These are phyloP conservation scores for Coniochaeta sp. DNA, from an alignment of 2,329 filamentous ascomycete species.

Conservation along the genomic window DNA sequence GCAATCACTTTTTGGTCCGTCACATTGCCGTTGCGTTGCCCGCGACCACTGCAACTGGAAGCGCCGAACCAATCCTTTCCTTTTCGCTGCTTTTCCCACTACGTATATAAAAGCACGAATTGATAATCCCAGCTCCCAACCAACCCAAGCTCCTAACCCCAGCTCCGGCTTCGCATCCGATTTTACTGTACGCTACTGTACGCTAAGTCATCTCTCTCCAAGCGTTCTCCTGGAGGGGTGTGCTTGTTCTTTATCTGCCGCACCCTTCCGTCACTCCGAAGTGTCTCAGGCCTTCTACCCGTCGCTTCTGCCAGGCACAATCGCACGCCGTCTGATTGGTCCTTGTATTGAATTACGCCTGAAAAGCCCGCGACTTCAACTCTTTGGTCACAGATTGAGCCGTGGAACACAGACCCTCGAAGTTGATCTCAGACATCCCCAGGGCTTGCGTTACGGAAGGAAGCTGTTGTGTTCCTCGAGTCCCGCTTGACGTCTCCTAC, in stretches of 20 bases:
- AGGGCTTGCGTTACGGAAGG: neutral
- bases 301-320: neutral
- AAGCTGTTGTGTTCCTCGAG: neutral
- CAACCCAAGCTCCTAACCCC: too few species aligned
- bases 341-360: neutral
- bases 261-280: neutral
- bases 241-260: neutral
- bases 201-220: neutral
- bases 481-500: neutral
- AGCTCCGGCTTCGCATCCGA: neutral
- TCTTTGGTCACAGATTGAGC: neutral
- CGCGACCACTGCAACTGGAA: neutral
- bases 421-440: neutral
- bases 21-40: neutral
- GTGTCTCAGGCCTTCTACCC: neutral
- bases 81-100: neutral
- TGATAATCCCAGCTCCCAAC: neutral
- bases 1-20: neutral
- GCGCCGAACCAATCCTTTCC: too few species aligned
- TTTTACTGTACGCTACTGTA: neutral
- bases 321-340: neutral
- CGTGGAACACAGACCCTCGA: neutral
- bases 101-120: neutral
- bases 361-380: neutral
- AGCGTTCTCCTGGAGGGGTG: neutral